These are phyloP conservation scores for Sporothrix pseudoabietina DNA, from an alignment of 2,329 filamentous ascomycete species.

Conservation along the genomic window DNA sequence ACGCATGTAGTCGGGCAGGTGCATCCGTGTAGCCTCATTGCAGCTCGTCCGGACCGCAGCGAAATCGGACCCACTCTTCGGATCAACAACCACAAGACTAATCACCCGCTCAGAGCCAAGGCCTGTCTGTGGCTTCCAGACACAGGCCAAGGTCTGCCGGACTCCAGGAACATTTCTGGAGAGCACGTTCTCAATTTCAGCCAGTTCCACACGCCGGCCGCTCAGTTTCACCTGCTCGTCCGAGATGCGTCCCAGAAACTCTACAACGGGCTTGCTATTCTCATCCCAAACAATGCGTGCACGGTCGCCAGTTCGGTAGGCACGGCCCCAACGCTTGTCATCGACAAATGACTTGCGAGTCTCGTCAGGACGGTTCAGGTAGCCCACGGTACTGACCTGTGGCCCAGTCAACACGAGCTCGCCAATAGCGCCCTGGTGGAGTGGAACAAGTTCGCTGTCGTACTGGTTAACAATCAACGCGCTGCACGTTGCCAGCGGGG, in stretches of 20 bases:
- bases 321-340: constrained; percentile 25
- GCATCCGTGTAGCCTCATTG: constrained; percentile 51
- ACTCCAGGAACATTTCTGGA: constrained; percentile 30
- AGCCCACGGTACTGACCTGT: constrained; percentile 46
- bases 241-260: constrained; percentile 55
- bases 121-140: not conserved
- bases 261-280: constrained; percentile 42
- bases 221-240: constrained; percentile 66
- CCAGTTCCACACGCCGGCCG: constrained; percentile 63
- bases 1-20: constrained; percentile 62
- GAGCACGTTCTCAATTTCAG: constrained; percentile 40
- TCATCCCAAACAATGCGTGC: constrained; percentile 32
- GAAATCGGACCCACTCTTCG: constrained; percentile 37
- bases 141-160: constrained; percentile 33
- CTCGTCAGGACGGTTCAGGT: constrained; percentile 55
- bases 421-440: constrained; percentile 33
- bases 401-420: constrained; percentile 35
- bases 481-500: constrained; percentile 42
- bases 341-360: constrained; percentile 42
- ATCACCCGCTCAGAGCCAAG: constrained; percentile 42
- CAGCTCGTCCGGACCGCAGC: constrained; percentile 40
- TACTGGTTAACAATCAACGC: constrained; percentile 39
- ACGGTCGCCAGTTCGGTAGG: constrained; percentile 35
- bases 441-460: constrained; percentile 23
- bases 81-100: constrained; percentile 58